Conservation (phyloP, 2,329 filamentous ascomycete genomes). For the Malbranchea zuffiana region DNA sequence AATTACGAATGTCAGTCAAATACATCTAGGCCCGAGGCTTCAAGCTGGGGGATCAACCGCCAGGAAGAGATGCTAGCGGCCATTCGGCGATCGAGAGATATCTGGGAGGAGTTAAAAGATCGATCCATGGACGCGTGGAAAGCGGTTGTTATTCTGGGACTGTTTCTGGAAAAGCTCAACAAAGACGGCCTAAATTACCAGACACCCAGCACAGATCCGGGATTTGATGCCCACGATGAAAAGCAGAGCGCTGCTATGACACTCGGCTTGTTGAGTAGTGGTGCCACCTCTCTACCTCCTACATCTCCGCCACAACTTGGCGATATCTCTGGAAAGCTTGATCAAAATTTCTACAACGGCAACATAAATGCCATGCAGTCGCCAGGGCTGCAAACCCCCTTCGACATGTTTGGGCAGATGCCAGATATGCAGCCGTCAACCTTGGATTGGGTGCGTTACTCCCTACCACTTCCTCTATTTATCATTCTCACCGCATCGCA, state of each 20-base stretch:
- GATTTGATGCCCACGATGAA: conserved; percentile 40
- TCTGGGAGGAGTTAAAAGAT: conserved; percentile 70
- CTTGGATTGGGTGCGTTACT: conserved; percentile 50
- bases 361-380: conserved; percentile 23
- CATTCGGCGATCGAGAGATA: conserved; percentile 60
- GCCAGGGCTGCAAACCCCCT: conserved; percentile 39
- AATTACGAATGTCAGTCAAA: conserved; percentile 46
- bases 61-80: conserved; percentile 64
- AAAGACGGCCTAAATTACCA: conserved; percentile 19
- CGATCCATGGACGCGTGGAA: conserved; percentile 84
- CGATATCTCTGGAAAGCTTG: conserved; percentile 23
- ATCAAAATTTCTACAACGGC: conserved; percentile 14
- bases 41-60: conserved; percentile 39
- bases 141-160: conserved; percentile 64
- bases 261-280: conserved; percentile 55
- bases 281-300: conserved; percentile 42
- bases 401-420: conserved; percentile 46
- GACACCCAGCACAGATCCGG: conserved; percentile 19
- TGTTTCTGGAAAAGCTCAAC: conserved; percentile 71
- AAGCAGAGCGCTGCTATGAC: conserved; percentile 60
- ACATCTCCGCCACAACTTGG: conserved; percentile 23
- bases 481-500: background rate
- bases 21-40: conserved; percentile 27
- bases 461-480: background rate
- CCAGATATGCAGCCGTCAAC: conserved; percentile 45